These are phyloP conservation scores for Aspergillus homomorphus DNA, from an alignment of 495 filamentous ascomycete species.

Conservation along the genomic window DNA sequence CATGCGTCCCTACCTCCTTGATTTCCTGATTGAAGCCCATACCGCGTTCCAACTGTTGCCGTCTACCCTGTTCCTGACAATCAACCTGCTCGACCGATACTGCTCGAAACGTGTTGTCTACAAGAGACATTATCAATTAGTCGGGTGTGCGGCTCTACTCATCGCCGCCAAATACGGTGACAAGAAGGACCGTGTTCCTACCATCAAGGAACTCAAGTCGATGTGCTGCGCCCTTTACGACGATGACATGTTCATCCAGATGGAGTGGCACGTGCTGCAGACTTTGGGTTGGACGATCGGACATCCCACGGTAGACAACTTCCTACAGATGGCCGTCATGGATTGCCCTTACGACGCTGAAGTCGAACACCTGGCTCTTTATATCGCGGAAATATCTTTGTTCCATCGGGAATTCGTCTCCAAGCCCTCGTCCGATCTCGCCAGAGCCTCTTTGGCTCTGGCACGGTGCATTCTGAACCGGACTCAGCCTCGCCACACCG, in stretches of 20 bases:
- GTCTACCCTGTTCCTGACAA: conserved; percentile 89
- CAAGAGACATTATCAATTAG: conserved; percentile 97
- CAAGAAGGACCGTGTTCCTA: conserved; percentile 93
- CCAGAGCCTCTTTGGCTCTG: conserved; percentile 78
- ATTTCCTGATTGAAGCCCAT: conserved; percentile 98
- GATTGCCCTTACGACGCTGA: conserved; percentile 69
- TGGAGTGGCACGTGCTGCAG: conserved; percentile 99
- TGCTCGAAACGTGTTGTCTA: conserved; percentile 98
- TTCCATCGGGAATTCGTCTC: conserved; percentile 97
- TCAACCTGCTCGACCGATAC: conserved; percentile 96
- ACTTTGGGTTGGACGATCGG: conserved; percentile 96
- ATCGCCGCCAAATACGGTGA: conserved; percentile 99
- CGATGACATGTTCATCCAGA: conserved; percentile 99
- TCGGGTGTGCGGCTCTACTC: conserved; percentile 92
- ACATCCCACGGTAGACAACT: conserved; percentile 91
- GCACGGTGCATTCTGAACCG: conserved; percentile 82
- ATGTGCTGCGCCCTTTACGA: conserved; percentile 99
- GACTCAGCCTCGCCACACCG: conserved; percentile 66
- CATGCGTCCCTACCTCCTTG: conserved; percentile 96
- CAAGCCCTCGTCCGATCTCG: conserved; percentile 83
- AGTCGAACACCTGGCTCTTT: conserved; percentile 90
- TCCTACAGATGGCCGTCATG: conserved; percentile 72
- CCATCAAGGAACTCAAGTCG: conserved; percentile 91
- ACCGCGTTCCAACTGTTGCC: conserved; percentile 89
- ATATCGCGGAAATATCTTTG: conserved; percentile 88